These are phyloP conservation scores for Tylopilus microsporus DNA, from an alignment of 1,284 basidiomycete species.

Conservation along the genomic window DNA sequence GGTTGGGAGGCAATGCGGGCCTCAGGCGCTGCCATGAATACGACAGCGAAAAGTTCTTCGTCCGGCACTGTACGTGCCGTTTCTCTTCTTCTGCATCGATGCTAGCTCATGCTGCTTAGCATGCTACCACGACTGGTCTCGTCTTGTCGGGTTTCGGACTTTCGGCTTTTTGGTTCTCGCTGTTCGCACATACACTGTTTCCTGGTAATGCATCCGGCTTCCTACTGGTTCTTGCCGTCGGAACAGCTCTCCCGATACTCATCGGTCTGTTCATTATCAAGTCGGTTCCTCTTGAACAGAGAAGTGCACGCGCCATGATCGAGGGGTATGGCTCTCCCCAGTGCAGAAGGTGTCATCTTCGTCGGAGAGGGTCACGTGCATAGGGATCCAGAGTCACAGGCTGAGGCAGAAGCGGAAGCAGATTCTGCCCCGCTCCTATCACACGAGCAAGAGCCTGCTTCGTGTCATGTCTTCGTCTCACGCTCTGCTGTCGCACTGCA, in stretches of 20 bases:
- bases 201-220: constrained; percentile 70
- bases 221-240: constrained; percentile 63
- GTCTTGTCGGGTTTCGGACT: constrained; percentile 82
- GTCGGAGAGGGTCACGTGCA: constrained; percentile 22
- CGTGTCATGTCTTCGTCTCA: constrained; percentile 6
- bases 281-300: constrained; percentile 48
- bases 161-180: constrained; percentile 76
- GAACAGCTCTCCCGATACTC: constrained; percentile 66
- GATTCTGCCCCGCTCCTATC: constrained; percentile 20
- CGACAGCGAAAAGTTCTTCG: constrained; percentile 64
- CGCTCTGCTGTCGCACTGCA: constrained; percentile 1
- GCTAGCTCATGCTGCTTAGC: constrained; percentile 32
- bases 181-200: constrained; percentile 59
- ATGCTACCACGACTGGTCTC: constrained; percentile 67
- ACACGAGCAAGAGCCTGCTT: background rate
- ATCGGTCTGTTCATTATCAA: constrained; percentile 60
- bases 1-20: constrained; percentile 34
- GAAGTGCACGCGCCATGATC: constrained; percentile 1
- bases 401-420: constrained; percentile 5
- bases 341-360: constrained; percentile 18
- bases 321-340: constrained; percentile 16
- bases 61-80: constrained; percentile 41
- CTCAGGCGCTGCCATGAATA: constrained; percentile 51
- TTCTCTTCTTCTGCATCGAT: background rate
- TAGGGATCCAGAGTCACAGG: too few relatives aligned